Evolutionary conservation across 2,329 filamentous ascomycete species (phyloP).

Genomic region (Penicillium corylophilum): DNA sequence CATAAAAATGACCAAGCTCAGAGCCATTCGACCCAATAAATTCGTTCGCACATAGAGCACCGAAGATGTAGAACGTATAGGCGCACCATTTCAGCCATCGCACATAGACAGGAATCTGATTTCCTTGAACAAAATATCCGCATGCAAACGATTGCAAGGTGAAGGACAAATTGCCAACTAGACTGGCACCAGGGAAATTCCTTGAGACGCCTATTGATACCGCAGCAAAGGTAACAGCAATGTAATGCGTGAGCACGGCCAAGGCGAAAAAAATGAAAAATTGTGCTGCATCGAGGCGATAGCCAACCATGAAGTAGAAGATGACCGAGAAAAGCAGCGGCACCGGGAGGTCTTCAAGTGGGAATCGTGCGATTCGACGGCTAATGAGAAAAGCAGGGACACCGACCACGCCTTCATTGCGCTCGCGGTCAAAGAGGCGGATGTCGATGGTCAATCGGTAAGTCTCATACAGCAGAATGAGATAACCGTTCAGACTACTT

Average conservation of each 20-base stretch:
- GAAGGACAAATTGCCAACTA: slow-evolving; percentile 71
- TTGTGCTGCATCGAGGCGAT: slow-evolving; percentile 60
- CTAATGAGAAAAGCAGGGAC: slow-evolving; percentile 70
- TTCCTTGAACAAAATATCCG: slow-evolving; percentile 72
- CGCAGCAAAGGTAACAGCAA: slow-evolving; percentile 69
- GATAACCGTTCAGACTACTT: slow-evolving; percentile 70
- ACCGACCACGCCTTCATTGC: slow-evolving; percentile 69
- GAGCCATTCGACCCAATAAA: slow-evolving; percentile 50
- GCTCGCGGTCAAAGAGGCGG: slow-evolving; percentile 71
- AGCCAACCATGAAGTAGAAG: slow-evolving; percentile 76
- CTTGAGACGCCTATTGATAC: slow-evolving; percentile 65
- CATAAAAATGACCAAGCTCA: slow-evolving; percentile 64
- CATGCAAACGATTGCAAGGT: slow-evolving; percentile 73
- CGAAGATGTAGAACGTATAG: slow-evolving; percentile 61
- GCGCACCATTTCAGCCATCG: slow-evolving; percentile 65
- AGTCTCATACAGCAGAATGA: slow-evolving; percentile 73
- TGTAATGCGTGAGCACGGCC: slow-evolving; percentile 68
- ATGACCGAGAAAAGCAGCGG: slow-evolving; percentile 69
- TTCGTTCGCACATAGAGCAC: slow-evolving; percentile 70
- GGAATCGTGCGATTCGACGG: slow-evolving; percentile 64
- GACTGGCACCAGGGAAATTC: slow-evolving; percentile 67
- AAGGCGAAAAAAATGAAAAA: slow-evolving; percentile 73
- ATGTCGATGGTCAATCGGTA: slow-evolving; percentile 75
- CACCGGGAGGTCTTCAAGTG: slow-evolving; percentile 71
- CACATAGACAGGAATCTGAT: slow-evolving; percentile 74